Evolutionary conservation across 257 asterid genomes (phyloP).

Genomic region (Verbena officinalis): DNA sequence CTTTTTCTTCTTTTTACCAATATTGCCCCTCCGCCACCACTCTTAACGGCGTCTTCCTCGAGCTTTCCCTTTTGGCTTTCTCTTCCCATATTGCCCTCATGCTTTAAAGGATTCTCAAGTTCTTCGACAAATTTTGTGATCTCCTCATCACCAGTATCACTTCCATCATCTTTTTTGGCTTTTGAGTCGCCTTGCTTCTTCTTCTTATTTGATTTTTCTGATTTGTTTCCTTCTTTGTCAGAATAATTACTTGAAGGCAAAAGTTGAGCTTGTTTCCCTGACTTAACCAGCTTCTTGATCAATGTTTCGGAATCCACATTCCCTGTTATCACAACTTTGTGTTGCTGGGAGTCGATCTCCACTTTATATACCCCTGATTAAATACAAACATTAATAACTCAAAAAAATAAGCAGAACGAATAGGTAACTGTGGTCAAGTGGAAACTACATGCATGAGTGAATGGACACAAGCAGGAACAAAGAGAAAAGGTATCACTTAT

Average conservation of each 20-base stretch:
- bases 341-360: slow-evolving; percentile 42
- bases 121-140: background rate
- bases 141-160: slow-evolving; percentile 17
- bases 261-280: slow-evolving; percentile 42
- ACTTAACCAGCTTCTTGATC: slow-evolving; percentile 41
- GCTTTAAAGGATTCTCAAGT: slow-evolving; percentile 23
- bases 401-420: background rate
- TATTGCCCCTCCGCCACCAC: background rate
- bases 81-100: slow-evolving; percentile 12
- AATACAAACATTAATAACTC: background rate
- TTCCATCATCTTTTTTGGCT: background rate
- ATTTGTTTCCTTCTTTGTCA: background rate
- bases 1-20: slow-evolving; percentile 31
- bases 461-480: too few relatives aligned
- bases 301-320: slow-evolving; percentile 39
- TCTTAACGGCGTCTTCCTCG: background rate
- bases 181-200: background rate
- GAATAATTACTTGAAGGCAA: slow-evolving; percentile 29
- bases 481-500: too few relatives aligned
- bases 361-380: slow-evolving; percentile 41
- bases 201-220: background rate
- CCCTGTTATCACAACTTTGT: slow-evolving; percentile 43
- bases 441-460: background rate
- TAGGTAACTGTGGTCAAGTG: background rate
- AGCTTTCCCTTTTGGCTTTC: slow-evolving; percentile 3